Percentiles rank a stretch among this genome's conserved stretches.
phyloP scores from a whole-genome alignment of 148 eudicot species.

The Heliosperma pusillum region DNA sequence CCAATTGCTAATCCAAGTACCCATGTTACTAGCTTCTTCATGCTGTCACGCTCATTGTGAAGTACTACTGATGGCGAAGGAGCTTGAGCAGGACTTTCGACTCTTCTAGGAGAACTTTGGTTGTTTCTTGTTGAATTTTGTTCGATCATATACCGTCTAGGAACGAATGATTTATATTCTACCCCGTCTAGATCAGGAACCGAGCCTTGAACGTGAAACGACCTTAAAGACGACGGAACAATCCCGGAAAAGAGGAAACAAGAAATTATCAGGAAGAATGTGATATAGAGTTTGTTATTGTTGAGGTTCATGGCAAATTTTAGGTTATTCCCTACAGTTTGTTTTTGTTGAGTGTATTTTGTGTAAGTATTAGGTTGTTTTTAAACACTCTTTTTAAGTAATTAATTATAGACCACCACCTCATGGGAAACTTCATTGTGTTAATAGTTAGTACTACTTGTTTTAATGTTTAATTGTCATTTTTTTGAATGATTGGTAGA shows the following conservation, averaged over 20 bases:
- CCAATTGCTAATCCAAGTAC: slow-evolving; percentile 65
- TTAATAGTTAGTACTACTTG: not conserved
- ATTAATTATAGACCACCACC: not conserved
- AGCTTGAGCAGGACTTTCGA: slow-evolving; percentile 35
- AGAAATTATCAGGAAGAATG: slow-evolving; percentile 30
- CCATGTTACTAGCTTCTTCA: slow-evolving; percentile 37
- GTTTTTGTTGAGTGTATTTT: not conserved
- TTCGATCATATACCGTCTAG: slow-evolving; percentile 48
- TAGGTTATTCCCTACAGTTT: not conserved
- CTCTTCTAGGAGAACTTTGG: slow-evolving; percentile 4
- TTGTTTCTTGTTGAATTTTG: slow-evolving; percentile 25
- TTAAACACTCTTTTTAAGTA: not conserved
- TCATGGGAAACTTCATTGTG: not conserved
- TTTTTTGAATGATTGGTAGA: slow-evolving; percentile 1
- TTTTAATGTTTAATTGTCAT: not conserved
- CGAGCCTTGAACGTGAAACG: slow-evolving; percentile 55
- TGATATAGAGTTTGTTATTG: slow-evolving; percentile 19
- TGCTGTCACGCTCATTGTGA: slow-evolving; percentile 25
- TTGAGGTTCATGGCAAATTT: slow-evolving; percentile 42
- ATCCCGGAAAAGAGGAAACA: slow-evolving; percentile 51
- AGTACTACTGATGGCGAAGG: slow-evolving; percentile 31
- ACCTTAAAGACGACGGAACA: slow-evolving; percentile 50
- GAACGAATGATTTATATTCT: slow-evolving; percentile 37
- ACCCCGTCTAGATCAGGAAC: slow-evolving; percentile 31
- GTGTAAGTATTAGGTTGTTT: not conserved